Evolutionary conservation across 164 flowering plant genomes (phyloP).

Genomic region (Nymphaea thermarum): DNA sequence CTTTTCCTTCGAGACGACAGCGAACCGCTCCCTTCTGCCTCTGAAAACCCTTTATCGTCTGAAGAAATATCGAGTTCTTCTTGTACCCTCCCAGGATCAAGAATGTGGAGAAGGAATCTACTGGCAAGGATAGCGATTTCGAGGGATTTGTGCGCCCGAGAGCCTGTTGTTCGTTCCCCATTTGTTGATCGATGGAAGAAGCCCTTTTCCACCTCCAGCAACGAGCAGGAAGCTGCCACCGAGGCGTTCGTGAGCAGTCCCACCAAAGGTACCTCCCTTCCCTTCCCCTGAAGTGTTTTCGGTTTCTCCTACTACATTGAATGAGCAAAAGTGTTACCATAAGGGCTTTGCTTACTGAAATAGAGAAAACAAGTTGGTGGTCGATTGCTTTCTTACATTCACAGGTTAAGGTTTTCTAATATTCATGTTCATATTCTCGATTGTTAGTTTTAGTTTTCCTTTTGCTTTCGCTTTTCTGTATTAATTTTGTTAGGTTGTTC

Average conservation of each 20-base stretch:
- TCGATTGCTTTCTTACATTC: background rate
- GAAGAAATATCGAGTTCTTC: background rate
- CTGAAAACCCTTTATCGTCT: too few species aligned
- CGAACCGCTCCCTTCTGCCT: too few species aligned
- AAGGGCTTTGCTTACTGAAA: too few species aligned
- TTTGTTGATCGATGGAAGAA: background rate
- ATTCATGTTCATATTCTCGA: background rate
- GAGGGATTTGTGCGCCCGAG: background rate
- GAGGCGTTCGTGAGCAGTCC: background rate
- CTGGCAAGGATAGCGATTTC: background rate
- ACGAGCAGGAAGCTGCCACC: background rate
- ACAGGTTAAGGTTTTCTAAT: too few species aligned
- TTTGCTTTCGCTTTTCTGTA: background rate
- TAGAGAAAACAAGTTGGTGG: background rate
- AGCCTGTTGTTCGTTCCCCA: background rate
- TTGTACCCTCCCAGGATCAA: background rate
- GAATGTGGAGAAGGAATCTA: background rate
- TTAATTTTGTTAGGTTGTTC: constrained; percentile 1
- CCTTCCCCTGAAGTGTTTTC: background rate
- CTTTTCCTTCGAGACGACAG: too few species aligned
- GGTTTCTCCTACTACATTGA: background rate
- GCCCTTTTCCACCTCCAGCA: background rate
- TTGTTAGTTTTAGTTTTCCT: background rate
- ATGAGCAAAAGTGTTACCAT: too few species aligned
- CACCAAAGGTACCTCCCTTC: background rate